phyloP scores from a whole-genome alignment of 2,329 filamentous ascomycete species.

The Sporothrix globosa region DNA sequence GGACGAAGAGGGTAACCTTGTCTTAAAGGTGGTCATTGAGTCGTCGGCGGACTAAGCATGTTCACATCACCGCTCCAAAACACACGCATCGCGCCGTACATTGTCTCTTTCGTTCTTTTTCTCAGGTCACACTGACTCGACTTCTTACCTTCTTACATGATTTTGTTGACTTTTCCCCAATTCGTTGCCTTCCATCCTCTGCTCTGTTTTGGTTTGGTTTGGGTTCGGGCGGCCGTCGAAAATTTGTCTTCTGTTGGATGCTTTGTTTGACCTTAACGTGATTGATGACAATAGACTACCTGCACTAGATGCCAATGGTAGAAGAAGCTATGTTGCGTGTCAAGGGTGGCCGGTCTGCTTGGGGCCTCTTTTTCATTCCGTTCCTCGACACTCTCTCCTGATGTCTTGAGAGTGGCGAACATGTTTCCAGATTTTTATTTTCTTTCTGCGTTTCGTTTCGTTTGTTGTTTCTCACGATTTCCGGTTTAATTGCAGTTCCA shows the following conservation, averaged over 20 bases:
- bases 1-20: slow-evolving; percentile 68
- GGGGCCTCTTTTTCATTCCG: too few relatives aligned
- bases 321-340: slow-evolving; percentile 7
- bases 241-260: neutral
- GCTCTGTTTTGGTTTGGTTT: neutral
- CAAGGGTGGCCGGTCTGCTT: neutral
- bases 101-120: neutral
- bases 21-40: slow-evolving; percentile 71
- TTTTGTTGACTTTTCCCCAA: neutral
- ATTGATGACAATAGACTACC: slow-evolving; percentile 13
- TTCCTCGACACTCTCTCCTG: neutral
- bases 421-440: neutral
- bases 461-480: neutral
- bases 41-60: neutral
- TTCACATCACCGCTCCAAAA: neutral
- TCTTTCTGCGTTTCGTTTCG: neutral
- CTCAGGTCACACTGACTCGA: neutral
- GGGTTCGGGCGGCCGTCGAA: slow-evolving; percentile 17
- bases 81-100: neutral
- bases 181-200: neutral
- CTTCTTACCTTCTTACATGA: neutral
- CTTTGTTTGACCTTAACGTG: neutral
- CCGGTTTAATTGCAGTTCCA: neutral
- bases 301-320: slow-evolving; percentile 9
- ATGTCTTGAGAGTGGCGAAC: neutral